Evolutionary conservation across 176 grass and related monocot genomes (phyloP).

Genomic region (Phyllostachys edulis): DNA sequence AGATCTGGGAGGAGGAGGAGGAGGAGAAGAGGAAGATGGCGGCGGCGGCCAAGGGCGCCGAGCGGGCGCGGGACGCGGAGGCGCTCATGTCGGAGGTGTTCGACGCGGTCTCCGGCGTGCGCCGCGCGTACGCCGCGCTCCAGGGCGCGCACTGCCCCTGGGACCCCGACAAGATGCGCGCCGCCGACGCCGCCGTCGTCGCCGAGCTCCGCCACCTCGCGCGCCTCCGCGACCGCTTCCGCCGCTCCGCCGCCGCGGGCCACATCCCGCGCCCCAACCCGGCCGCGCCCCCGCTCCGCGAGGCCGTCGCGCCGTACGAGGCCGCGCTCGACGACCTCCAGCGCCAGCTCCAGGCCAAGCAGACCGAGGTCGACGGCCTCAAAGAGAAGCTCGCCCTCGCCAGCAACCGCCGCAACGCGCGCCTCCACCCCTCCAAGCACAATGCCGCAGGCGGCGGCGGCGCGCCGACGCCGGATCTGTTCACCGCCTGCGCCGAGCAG

Average conservation of each 20-base stretch:
- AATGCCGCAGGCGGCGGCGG: conserved; percentile 8
- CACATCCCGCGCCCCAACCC: conserved; percentile 15
- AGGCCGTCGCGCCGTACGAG: conserved; percentile 87
- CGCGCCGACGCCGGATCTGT: conserved; percentile 63
- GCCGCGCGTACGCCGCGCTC: conserved; percentile 68
- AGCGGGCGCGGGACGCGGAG: conserved; percentile 50
- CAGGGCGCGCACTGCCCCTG: conserved; percentile 88
- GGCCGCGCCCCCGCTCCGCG: conserved; percentile 47
- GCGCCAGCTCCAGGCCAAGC: conserved; percentile 76
- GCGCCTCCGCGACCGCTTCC: conserved; percentile 75
- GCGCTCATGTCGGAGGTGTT: conserved; percentile 82
- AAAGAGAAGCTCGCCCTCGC: conserved; percentile 62
- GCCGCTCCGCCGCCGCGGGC: conserved; percentile 44
- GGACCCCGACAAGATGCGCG: conserved; percentile 80
- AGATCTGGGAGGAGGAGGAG: conserved; percentile 76
- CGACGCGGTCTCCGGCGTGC: conserved; percentile 71
- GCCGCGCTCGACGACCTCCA: conserved; percentile 81
- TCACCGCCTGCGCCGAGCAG: conserved; percentile 60
- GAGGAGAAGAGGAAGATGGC: not conserved
- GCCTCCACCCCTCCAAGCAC: conserved; percentile 42
- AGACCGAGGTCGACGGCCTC: conserved; percentile 71
- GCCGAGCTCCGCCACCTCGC: conserved; percentile 80
- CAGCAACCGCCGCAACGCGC: conserved; percentile 31
- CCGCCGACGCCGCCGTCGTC: conserved; percentile 72
- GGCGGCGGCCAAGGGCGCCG: not conserved